Percentiles rank a stretch among this genome's conserved stretches.
phyloP scores from a whole-genome alignment of 2,329 filamentous ascomycete genomes.

The Fusarium nelsonii region DNA sequence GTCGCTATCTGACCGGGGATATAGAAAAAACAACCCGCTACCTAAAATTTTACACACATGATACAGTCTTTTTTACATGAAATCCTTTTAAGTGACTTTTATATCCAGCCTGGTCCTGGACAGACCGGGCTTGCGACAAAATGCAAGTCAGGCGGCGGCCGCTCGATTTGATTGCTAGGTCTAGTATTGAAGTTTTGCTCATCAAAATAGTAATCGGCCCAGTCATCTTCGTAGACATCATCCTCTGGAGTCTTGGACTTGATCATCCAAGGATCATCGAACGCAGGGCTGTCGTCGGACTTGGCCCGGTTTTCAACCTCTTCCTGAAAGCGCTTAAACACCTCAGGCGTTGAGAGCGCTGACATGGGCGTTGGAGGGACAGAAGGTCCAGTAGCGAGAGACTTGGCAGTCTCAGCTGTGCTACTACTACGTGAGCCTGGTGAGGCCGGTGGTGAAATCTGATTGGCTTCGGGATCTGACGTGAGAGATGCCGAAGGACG shows the following conservation, averaged over 20 bases:
- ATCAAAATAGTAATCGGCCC: conserved; percentile 53
- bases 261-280: conserved; percentile 32
- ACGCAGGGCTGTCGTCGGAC: conserved; percentile 17
- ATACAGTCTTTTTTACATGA: conserved; percentile 17
- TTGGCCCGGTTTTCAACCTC: conserved; percentile 19
- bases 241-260: conserved; percentile 13
- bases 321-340: conserved; percentile 39
- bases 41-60: conserved; percentile 13
- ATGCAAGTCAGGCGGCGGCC: conserved; percentile 21
- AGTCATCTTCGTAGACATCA: conserved; percentile 47
- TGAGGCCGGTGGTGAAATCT: conserved; percentile 30
- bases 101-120: conserved; percentile 47
- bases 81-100: neutral
- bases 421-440: conserved; percentile 16
- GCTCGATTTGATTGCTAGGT: conserved; percentile 7
- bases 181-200: conserved; percentile 39
- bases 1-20: conserved; percentile 29
- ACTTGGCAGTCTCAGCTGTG: conserved; percentile 24
- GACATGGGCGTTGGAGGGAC: conserved; percentile 39
- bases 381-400: conserved; percentile 11
- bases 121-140: conserved; percentile 38
- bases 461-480: conserved; percentile 37
- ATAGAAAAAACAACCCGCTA: conserved; percentile 32
- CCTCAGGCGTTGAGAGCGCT: conserved; percentile 40
- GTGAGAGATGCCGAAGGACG: conserved; percentile 22